These are phyloP conservation scores for Metarhizium humberi DNA, from an alignment of 2,329 filamentous ascomycete genomes.

Conservation along the genomic window DNA sequence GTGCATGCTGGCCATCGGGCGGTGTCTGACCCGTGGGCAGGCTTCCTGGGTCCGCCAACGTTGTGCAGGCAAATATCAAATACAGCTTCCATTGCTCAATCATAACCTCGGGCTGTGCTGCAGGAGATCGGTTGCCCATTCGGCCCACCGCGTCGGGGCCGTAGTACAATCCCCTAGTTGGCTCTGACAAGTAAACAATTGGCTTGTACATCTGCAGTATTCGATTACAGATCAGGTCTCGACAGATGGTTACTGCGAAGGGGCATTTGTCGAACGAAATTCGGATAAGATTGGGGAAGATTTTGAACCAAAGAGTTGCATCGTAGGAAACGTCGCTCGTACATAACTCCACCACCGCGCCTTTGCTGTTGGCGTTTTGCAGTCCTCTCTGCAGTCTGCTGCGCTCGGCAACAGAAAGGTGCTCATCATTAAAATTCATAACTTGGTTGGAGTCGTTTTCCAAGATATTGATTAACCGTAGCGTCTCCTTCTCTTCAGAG, in stretches of 20 bases:
- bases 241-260: constrained; percentile 80
- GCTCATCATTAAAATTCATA: constrained; percentile 86
- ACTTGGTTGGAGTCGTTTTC: constrained; percentile 83
- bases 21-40: constrained; percentile 23
- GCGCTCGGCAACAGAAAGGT: constrained; percentile 82
- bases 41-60: constrained; percentile 72
- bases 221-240: constrained; percentile 86
- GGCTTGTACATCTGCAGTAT: constrained; percentile 87
- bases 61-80: constrained; percentile 93
- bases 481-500: constrained; percentile 50
- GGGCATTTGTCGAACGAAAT: constrained; percentile 86
- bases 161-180: constrained; percentile 53
- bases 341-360: constrained; percentile 85
- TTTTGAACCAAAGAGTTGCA: constrained; percentile 91
- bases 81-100: constrained; percentile 98
- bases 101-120: constrained; percentile 73
- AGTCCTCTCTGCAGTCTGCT: constrained; percentile 87
- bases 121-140: constrained; percentile 45
- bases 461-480: constrained; percentile 80
- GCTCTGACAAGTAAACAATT: constrained; percentile 72
- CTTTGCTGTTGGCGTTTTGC: constrained; percentile 72
- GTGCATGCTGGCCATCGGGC: constrained; percentile 61
- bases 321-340: constrained; percentile 94
- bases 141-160: constrained; percentile 49
- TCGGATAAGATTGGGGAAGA: constrained; percentile 90